Evolutionary conservation across 345 rosid genomes (phyloP).

Genomic region (Cardamine resedifolia): DNA sequence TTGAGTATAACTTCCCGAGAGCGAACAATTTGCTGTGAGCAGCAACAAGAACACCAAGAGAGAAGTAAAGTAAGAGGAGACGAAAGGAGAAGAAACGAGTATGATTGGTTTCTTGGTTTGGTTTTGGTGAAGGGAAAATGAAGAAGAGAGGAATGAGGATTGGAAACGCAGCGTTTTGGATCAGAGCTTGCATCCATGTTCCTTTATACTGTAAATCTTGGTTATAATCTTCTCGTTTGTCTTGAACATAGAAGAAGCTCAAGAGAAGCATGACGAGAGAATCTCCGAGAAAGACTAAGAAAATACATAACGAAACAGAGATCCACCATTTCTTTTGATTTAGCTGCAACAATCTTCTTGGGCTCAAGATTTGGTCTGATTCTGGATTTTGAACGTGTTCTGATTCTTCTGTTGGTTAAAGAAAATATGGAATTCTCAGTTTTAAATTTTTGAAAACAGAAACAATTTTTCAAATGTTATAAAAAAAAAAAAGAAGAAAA

Average conservation of each 20-base stretch:
- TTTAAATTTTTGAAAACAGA: background rate
- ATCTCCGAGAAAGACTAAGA: constrained; percentile 26
- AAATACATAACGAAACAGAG: constrained; percentile 19
- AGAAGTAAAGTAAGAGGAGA: constrained; percentile 32
- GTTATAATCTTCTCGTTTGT: background rate
- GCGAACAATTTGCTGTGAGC: constrained; percentile 33
- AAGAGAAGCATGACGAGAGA: constrained; percentile 26
- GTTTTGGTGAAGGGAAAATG: constrained; percentile 27
- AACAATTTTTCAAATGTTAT: too few relatives aligned
- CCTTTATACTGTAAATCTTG: constrained; percentile 30
- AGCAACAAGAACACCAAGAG: constrained; percentile 40
- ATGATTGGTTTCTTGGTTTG: background rate
- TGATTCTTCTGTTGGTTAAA: constrained; percentile 16
- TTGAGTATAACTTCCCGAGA: constrained; percentile 34
- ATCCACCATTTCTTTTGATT: constrained; percentile 30
- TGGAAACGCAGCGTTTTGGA: constrained; percentile 36
- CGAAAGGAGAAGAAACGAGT: constrained; percentile 1
- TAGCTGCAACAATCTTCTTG: constrained; percentile 13
- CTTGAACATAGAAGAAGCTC: constrained; percentile 28
- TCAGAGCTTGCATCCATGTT: constrained; percentile 30
- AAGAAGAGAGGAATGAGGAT: constrained; percentile 24
- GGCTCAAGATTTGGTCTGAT: constrained; percentile 19
- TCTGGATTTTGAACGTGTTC: constrained; percentile 23
- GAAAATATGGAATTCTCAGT: background rate
- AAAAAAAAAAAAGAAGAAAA: too few relatives aligned